phyloP scores from a whole-genome alignment of 768 basidiomycete genomes.

The Multifurca ochricompacta region DNA sequence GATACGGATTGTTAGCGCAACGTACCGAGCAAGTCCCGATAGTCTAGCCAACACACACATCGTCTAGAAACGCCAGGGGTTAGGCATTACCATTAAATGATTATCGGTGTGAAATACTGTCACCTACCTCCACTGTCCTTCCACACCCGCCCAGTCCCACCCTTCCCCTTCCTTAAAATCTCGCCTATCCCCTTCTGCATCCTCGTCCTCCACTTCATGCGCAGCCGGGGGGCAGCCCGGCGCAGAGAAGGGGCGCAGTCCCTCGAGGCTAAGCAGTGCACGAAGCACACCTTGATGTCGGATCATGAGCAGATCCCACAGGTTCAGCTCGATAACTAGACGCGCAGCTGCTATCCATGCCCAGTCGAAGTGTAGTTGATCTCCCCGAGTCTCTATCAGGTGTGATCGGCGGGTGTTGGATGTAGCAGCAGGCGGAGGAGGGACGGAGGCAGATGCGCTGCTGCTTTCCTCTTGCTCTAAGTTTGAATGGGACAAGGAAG shows the following conservation, averaged over 20 bases:
- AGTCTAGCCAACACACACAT: slow-evolving; percentile 53
- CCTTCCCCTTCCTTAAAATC: slow-evolving; percentile 29
- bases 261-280: slow-evolving; percentile 26
- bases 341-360: slow-evolving; percentile 44
- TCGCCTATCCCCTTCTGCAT: neutral
- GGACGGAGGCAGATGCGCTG: too few species aligned
- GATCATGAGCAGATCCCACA: slow-evolving; percentile 33
- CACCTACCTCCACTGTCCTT: slow-evolving; percentile 46
- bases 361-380: slow-evolving; percentile 38
- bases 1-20: neutral
- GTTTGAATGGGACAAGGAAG: neutral
- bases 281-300: slow-evolving; percentile 22
- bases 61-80: slow-evolving; percentile 30
- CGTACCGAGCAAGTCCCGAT: slow-evolving; percentile 46
- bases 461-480: too few species aligned
- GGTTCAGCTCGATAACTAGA: slow-evolving; percentile 43
- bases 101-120: neutral
- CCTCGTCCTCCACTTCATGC: neutral
- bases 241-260: slow-evolving; percentile 25
- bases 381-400: slow-evolving; percentile 27
- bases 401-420: slow-evolving; percentile 22
- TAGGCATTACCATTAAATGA: neutral
- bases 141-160: slow-evolving; percentile 55
- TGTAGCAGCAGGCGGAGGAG: neutral
- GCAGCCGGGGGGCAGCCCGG: slow-evolving; percentile 17